phyloP scores from a whole-genome alignment of 768 basidiomycete genomes.

The Auriscalpium vulgare region DNA sequence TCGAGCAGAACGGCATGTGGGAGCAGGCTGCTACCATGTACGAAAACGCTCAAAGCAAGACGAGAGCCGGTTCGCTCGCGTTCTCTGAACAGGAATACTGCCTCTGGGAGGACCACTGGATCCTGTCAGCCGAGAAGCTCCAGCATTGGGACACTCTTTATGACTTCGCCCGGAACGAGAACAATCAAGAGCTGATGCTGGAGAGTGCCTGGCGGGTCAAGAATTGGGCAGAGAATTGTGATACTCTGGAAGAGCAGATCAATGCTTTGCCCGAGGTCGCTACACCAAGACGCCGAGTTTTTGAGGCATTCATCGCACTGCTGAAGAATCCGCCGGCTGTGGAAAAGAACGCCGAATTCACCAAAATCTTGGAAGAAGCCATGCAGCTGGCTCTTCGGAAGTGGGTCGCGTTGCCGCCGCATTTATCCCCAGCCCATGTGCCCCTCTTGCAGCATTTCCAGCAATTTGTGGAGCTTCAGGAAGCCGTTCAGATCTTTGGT shows the following conservation, averaged over 20 bases:
- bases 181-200: conserved; percentile 84
- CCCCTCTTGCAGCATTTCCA: conserved; percentile 97
- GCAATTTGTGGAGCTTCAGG: conserved; percentile 95
- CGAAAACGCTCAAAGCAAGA: conserved; percentile 83
- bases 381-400: conserved; percentile 95
- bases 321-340: conserved; percentile 74
- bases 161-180: conserved; percentile 83
- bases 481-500: conserved; percentile 91
- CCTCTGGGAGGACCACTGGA: conserved; percentile 99
- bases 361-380: conserved; percentile 84
- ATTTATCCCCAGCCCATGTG: conserved; percentile 87
- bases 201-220: conserved; percentile 93
- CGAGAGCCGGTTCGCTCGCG: conserved; percentile 71
- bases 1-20: conserved; percentile 98
- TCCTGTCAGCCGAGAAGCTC: conserved; percentile 88
- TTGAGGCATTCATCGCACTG: conserved; percentile 89
- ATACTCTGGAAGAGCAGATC: conserved; percentile 74
- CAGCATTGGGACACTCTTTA: conserved; percentile 96
- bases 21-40: conserved; percentile 83
- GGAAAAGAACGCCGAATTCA: conserved; percentile 85
- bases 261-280: conserved; percentile 74
- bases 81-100: conserved; percentile 95
- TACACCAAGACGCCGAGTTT: conserved; percentile 95
- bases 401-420: conserved; percentile 84
- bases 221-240: conserved; percentile 83